phyloP scores from a whole-genome alignment of 2,329 filamentous ascomycete genomes.

The Aspergillus sp. region DNA sequence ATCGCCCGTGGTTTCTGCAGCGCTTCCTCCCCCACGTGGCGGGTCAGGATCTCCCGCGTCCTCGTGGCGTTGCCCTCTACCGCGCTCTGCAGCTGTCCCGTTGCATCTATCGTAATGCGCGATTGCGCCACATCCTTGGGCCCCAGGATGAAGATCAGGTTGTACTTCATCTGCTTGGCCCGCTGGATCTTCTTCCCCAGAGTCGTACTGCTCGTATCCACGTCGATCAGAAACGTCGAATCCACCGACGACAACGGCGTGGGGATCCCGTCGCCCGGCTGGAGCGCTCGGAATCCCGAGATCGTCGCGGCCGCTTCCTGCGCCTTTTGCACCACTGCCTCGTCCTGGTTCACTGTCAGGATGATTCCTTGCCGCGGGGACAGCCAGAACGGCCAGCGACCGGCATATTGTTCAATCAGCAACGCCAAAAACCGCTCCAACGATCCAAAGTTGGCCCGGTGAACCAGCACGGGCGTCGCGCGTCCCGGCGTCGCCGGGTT shows the following conservation, averaged over 20 bases:
- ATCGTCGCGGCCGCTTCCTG: conserved; percentile 54
- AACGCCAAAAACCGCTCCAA: conserved; percentile 83
- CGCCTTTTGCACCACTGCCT: conserved; percentile 44
- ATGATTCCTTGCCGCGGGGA: conserved; percentile 76
- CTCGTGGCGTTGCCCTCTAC: conserved; percentile 26
- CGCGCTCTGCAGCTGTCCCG: conserved; percentile 44
- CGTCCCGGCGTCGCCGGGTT: conserved; percentile 50
- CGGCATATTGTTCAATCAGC: conserved; percentile 78
- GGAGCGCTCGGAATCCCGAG: conserved; percentile 36
- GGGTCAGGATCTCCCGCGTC: conserved; percentile 26
- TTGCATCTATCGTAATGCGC: conserved; percentile 50
- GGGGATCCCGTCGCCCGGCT: conserved; percentile 25
- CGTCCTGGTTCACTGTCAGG: conserved; percentile 65
- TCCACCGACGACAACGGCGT: conserved; percentile 48
- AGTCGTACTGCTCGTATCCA: conserved; percentile 63
- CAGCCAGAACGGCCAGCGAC: conserved; percentile 84
- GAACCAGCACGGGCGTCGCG: conserved; percentile 75
- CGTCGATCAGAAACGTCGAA: conserved; percentile 67
- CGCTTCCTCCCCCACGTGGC: conserved; percentile 24
- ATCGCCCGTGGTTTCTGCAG: conserved; percentile 35
- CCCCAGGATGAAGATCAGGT: conserved; percentile 72
- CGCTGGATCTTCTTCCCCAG: conserved; percentile 69
- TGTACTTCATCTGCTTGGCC: conserved; percentile 71
- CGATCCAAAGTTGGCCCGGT: conserved; percentile 80
- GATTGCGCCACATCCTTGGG: conserved; percentile 60